Percentiles rank a stretch among this genome's conserved stretches.
phyloP scores from a whole-genome alignment of 2,329 filamentous ascomycete species.

The Mycosphaerella sp. region DNA sequence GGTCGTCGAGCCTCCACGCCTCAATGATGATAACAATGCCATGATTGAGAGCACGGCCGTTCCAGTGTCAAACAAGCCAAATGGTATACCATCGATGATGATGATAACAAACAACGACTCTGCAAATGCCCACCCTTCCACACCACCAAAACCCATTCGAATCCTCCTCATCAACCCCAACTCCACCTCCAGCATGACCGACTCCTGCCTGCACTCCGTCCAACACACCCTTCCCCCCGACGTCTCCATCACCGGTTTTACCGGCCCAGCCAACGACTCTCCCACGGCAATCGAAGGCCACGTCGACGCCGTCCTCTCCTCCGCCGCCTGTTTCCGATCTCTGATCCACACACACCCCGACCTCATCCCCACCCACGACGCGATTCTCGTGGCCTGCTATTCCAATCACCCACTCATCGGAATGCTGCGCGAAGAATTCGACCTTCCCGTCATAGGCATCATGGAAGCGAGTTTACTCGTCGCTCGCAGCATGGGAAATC shows the following conservation, averaged over 20 bases:
- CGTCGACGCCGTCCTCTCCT: slow-evolving; percentile 46
- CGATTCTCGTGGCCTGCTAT: slow-evolving; percentile 47
- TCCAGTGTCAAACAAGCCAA: not conserved
- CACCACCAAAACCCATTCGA: slow-evolving; percentile 25
- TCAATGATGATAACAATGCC: not conserved
- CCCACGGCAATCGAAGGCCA: slow-evolving; percentile 48
- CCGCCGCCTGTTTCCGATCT: slow-evolving; percentile 44
- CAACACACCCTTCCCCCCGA: slow-evolving; percentile 41
- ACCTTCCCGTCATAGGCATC: slow-evolving; percentile 44
- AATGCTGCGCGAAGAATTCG: slow-evolving; percentile 43
- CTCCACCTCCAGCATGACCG: slow-evolving; percentile 44
- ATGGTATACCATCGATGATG: not conserved
- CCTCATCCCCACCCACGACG: slow-evolving; percentile 34
- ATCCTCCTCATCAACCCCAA: slow-evolving; percentile 48
- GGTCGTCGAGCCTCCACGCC: slow-evolving; percentile 27
- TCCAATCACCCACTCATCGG: slow-evolving; percentile 43
- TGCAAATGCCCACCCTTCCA: not conserved
- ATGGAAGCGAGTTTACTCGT: slow-evolving; percentile 49
- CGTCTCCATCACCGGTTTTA: slow-evolving; percentile 47
- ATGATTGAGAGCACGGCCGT: not conserved
- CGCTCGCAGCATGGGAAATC: slow-evolving; percentile 44
- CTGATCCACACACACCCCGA: slow-evolving; percentile 37
- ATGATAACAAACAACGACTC: not conserved
- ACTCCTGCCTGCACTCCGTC: slow-evolving; percentile 42
- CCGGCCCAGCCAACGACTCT: slow-evolving; percentile 41